phyloP scores from a whole-genome alignment of 495 filamentous ascomycete genomes.

The Symbiotaphrina buchneri region DNA sequence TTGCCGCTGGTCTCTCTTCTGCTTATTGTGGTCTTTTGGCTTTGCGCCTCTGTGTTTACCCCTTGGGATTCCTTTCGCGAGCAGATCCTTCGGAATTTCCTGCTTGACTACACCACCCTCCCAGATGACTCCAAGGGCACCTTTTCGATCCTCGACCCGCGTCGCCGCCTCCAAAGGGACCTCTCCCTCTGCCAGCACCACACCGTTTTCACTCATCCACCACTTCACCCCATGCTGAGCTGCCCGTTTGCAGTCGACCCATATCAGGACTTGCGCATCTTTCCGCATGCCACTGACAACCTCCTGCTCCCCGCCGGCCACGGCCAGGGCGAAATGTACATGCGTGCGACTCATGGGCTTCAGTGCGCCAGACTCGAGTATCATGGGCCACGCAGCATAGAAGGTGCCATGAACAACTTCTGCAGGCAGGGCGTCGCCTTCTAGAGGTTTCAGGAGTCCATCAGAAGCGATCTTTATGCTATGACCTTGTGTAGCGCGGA shows the following conservation, averaged over 20 bases:
- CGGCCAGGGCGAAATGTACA: conserved; percentile 49
- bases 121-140: not conserved
- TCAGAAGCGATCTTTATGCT: conserved; percentile 44
- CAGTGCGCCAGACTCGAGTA: conserved; percentile 50
- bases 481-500: conserved; percentile 92
- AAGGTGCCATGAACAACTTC: conserved; percentile 75
- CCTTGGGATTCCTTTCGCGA: too few species aligned
- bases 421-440: conserved; percentile 27
- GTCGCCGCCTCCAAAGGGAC: too few species aligned
- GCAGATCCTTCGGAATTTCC: too few species aligned
- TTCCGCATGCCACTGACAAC: conserved; percentile 75
- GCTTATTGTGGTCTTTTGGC: too few species aligned
- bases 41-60: too few species aligned
- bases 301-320: conserved; percentile 6
- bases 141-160: conserved; percentile 3
- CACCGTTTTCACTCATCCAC: conserved; percentile 75
- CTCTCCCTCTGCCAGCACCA: conserved; percentile 5
- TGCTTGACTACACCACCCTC: conserved; percentile 7
- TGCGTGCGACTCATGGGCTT: conserved; percentile 64
- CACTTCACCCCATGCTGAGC: conserved; percentile 45
- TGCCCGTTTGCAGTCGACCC: conserved; percentile 47
- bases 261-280: conserved; percentile 60
- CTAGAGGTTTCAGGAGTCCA: conserved; percentile 35
- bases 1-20: too few species aligned
- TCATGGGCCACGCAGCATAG: conserved; percentile 47